Percentiles rank a stretch among this genome's conserved stretches.
These are phyloP conservation scores for Puya raimondii DNA, from an alignment of 176 grass and related monocot species.

Conservation along the genomic window DNA sequence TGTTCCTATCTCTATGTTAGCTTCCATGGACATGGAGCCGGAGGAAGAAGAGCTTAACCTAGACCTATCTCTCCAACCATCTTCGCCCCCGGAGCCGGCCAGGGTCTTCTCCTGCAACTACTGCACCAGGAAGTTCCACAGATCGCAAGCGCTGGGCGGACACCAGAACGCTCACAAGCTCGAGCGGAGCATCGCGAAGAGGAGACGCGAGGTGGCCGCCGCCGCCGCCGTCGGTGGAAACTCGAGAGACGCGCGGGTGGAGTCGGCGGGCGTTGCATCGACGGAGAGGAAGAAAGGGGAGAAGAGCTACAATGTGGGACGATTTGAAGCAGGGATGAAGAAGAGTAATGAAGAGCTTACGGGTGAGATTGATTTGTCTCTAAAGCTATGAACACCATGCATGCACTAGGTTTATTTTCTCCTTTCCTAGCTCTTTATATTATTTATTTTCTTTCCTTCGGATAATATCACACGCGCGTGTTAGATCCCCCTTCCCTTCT, in stretches of 20 bases:
- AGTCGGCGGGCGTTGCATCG: neutral
- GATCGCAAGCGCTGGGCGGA: slow-evolving; percentile 83
- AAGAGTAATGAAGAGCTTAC: slow-evolving; percentile 9
- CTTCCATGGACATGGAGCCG: neutral
- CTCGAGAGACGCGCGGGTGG: neutral
- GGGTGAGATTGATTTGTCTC: slow-evolving; percentile 57
- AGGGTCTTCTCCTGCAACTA: slow-evolving; percentile 76
- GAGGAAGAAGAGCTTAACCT: slow-evolving; percentile 42
- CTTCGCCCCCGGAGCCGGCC: slow-evolving; percentile 25
- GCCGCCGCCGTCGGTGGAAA: neutral
- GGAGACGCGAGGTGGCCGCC: slow-evolving; percentile 27
- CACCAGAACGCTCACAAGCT: slow-evolving; percentile 97
- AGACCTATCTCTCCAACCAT: slow-evolving; percentile 45
- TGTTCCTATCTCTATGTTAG: neutral
- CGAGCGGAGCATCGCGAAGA: slow-evolving; percentile 59
- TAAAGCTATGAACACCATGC: slow-evolving; percentile 45
- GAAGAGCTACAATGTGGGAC: neutral
- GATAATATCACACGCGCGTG: too few relatives aligned
- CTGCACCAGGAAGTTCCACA: slow-evolving; percentile 70
- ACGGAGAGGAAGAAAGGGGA: neutral
- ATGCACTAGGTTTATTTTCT: neutral
- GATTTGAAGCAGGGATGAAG: neutral
- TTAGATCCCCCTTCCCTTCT: too few relatives aligned
- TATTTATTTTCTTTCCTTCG: neutral
- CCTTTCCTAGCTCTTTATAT: neutral